Conservation (phyloP, 768 basidiomycete genomes). For the Mycena alexandri region DNA sequence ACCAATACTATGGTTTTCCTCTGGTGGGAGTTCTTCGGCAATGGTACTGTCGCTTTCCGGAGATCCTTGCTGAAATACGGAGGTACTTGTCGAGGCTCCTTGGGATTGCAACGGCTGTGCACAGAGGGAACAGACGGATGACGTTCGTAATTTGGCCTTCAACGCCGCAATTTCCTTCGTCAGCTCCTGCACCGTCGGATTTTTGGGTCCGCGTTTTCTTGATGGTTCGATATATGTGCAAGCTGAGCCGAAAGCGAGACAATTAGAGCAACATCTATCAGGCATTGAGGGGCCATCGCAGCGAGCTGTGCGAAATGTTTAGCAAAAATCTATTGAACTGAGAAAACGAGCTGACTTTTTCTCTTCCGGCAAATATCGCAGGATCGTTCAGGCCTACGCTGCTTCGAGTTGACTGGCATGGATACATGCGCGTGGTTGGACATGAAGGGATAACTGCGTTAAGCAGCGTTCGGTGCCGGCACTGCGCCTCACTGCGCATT, state of each 20-base stretch:
- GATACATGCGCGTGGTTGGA: too few relatives aligned
- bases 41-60: background rate
- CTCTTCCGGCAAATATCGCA: background rate
- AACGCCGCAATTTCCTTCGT: background rate
- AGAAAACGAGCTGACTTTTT: too few relatives aligned
- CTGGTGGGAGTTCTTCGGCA: background rate
- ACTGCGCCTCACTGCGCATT: too few relatives aligned
- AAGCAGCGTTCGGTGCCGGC: too few relatives aligned
- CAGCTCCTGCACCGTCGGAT: slow-evolving; percentile 1
- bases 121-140: slow-evolving; percentile 9
- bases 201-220: background rate
- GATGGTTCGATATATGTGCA: background rate
- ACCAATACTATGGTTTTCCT: background rate
- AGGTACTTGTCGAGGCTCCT: background rate
- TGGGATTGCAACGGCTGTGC: slow-evolving; percentile 9
- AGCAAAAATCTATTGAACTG: too few relatives aligned
- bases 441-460: too few relatives aligned
- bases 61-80: background rate
- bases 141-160: background rate
- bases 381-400: background rate
- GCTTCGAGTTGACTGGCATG: background rate
- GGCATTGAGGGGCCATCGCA: background rate
- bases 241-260: background rate
- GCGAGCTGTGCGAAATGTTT: too few relatives aligned
- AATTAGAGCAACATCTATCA: background rate